Base-by-base conservation (phyloP, 495 filamentous ascomycete species). In the Penicillium roqueforti region DNA sequence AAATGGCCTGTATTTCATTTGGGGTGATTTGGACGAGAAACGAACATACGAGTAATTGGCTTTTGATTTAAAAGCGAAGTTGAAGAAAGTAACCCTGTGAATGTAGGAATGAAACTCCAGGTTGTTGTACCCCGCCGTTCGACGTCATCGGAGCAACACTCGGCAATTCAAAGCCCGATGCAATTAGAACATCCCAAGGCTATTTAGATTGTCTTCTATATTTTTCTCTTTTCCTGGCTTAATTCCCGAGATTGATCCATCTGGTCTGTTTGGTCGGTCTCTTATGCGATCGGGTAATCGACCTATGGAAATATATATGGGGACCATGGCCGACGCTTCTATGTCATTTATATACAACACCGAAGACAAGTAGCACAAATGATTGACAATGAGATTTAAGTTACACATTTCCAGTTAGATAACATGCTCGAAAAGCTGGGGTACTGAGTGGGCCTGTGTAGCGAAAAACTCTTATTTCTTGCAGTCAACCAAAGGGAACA, bases 141-240 rank as follows among this genome's bases (percentile, higher is more conserved):
- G 63, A 66, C 55, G 57, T 66, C 63, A 66, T 66, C 55, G 41
- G 48, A 53, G 36, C 47, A 39, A 54, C 52, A 54, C 18, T 59
- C 55, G 48, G 61, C 38, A 55, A 54, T 53, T 51, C 23, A 16
- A 16, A 18, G 22, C 47, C 45, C 20, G 34, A 47, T 51, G 53
- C 40, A 26, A 54, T 34, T 28, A 4, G 6, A 19, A 36, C 9
- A 23, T 32, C 32, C 37, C 19, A 11, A 42, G 38, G n/a, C 25
- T 16, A 18, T 36, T 28, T 18, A 6, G 4, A 11, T 25, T 1
- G 13, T 16, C 23, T 44, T 10, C n/a, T 9, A 6, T 19, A 18
- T 26, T 6, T 10, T 19, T 13, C 0, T 45, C 8, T 23, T 10
- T 14, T 1, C 13, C 9, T 6, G 23, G 16, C 11, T 11, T 26